Evolutionary conservation across 495 filamentous ascomycete genomes (phyloP).

Genomic region (Penicillium cosmopolitanum): DNA sequence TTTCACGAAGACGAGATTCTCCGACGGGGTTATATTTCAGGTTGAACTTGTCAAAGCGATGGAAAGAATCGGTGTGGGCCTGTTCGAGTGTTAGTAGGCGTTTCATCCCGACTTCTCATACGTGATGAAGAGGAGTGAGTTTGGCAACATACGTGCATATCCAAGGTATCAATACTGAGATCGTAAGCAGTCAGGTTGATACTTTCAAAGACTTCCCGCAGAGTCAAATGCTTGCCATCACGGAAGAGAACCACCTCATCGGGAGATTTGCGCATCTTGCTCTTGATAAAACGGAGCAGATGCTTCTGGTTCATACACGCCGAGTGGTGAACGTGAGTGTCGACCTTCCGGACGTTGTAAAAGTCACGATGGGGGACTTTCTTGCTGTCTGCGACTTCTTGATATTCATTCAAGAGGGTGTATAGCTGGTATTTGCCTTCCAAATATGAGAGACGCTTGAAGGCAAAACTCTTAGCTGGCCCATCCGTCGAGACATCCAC

Average conservation of each 20-base stretch:
- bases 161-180: constrained; percentile 95
- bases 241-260: constrained; percentile 92
- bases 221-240: constrained; percentile 89
- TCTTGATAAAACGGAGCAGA: constrained; percentile 96
- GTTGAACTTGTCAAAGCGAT: constrained; percentile 99
- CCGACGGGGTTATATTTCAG: constrained; percentile 98
- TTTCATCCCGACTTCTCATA: no score
- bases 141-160: constrained; percentile 99
- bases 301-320: constrained; percentile 99
- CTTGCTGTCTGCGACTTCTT: constrained; percentile 97
- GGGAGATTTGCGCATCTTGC: constrained; percentile 97
- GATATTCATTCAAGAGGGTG: constrained; percentile 88
- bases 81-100: background rate
- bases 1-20: constrained; percentile 90
- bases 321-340: constrained; percentile 98
- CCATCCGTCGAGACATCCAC: constrained; percentile 87
- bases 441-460: constrained; percentile 88
- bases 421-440: constrained; percentile 97
- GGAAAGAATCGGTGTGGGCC: constrained; percentile 97
- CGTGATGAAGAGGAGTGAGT: no score
- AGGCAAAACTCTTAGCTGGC: constrained; percentile 95
- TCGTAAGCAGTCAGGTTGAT: constrained; percentile 98
- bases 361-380: constrained; percentile 97
- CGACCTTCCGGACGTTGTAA: constrained; percentile 98
- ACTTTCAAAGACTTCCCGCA: constrained; percentile 93